A percentile compares a stretch with the other conserved stretches of the same genome.
These are phyloP conservation scores for Camellia japonica DNA, from an alignment of 148 eudicot species.

Conservation along the genomic window DNA sequence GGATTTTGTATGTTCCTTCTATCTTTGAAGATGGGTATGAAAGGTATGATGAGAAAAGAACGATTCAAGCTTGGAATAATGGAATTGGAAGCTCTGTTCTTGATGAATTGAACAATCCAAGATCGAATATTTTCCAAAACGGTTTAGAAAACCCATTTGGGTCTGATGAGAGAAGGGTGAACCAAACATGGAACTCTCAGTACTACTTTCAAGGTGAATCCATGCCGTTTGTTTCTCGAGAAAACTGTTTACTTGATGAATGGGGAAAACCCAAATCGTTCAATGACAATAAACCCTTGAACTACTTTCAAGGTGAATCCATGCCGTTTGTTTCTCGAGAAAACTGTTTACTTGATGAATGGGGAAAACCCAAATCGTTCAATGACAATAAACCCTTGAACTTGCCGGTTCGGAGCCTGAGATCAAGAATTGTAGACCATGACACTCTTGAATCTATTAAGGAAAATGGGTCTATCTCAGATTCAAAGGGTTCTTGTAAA, in stretches of 20 bases:
- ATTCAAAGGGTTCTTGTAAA: slow-evolving; percentile 18
- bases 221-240: slow-evolving; percentile 32
- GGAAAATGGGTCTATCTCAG: slow-evolving; percentile 28
- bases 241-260: slow-evolving; percentile 29
- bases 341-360: slow-evolving; percentile 28
- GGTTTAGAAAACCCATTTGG: slow-evolving; percentile 12
- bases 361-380: not conserved
- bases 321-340: slow-evolving; percentile 33
- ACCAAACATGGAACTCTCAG: slow-evolving; percentile 28
- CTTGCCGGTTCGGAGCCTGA: slow-evolving; percentile 72
- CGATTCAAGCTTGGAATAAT: slow-evolving; percentile 20
- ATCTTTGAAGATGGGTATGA: slow-evolving; percentile 53
- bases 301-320: slow-evolving; percentile 38
- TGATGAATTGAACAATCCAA: slow-evolving; percentile 16
- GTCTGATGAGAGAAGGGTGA: slow-evolving; percentile 17
- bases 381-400: slow-evolving; percentile 44
- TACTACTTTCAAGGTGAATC: slow-evolving; percentile 34
- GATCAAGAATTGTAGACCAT: slow-evolving; percentile 50
- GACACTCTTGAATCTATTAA: slow-evolving; percentile 28
- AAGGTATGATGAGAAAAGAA: slow-evolving; percentile 34
- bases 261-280: slow-evolving; percentile 1
- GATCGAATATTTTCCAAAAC: slow-evolving; percentile 13
- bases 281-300: slow-evolving; percentile 41
- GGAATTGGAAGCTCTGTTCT: not conserved
- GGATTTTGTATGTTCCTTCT: slow-evolving; percentile 41